Evolutionary conservation across 805 yeast genomes (phyloP).

Genomic region (Zygotorulaspora sp.): DNA sequence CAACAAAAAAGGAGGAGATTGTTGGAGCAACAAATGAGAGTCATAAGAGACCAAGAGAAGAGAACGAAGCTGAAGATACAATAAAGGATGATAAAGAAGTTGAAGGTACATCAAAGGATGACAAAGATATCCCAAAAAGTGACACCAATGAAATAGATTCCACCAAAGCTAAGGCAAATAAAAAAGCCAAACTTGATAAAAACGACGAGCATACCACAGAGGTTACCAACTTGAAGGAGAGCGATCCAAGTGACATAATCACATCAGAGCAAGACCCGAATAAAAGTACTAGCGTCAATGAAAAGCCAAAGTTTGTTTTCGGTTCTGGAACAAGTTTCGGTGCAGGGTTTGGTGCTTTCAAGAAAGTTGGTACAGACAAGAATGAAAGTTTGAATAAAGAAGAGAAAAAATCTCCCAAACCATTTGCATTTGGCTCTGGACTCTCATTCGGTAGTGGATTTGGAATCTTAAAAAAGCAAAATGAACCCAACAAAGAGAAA

Average conservation of each 20-base stretch:
- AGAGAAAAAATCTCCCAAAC: conserved; percentile 13
- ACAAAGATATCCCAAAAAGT: too few species aligned
- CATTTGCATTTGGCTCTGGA: conserved; percentile 42
- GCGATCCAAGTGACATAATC: not conserved
- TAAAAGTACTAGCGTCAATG: conserved; percentile 2
- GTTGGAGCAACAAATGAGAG: not conserved
- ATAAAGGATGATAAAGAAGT: conserved; percentile 6
- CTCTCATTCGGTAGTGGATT: conserved; percentile 41
- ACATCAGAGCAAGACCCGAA: conserved; percentile 5
- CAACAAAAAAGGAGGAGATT: not conserved
- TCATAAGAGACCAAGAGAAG: conserved; percentile 5
- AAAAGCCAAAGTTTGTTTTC: conserved; percentile 48
- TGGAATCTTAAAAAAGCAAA: conserved; percentile 24
- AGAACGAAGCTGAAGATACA: conserved; percentile 4
- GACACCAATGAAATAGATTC: too few species aligned
- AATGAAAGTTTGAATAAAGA: conserved; percentile 5
- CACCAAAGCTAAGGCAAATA: too few species aligned
- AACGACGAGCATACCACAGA: too few species aligned
- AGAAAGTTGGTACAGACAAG: conserved; percentile 26
- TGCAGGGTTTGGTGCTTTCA: conserved; percentile 30
- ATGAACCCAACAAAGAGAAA: conserved; percentile 4
- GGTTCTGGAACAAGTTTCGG: conserved; percentile 53
- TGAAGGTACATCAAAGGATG: conserved; percentile 3
- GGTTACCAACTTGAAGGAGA: too few species aligned
- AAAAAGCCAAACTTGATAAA: too few species aligned